Conservation (phyloP, 2,329 filamentous ascomycete genomes). For the Fusarium algeriense region DNA sequence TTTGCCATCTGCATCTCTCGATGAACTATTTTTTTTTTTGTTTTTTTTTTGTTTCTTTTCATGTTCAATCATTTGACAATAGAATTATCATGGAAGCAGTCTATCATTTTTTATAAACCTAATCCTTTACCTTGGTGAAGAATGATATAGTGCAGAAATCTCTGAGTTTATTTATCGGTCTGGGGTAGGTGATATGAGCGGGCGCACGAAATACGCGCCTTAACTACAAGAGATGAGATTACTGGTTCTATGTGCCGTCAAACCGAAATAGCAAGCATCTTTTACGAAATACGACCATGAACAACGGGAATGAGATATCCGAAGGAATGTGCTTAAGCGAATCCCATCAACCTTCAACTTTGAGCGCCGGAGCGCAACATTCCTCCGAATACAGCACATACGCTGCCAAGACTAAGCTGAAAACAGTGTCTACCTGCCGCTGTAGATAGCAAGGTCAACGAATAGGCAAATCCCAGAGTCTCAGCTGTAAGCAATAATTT, state of each 20-base stretch:
- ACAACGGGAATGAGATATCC: not conserved
- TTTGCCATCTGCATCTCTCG: not conserved
- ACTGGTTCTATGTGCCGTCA: not conserved
- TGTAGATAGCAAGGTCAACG: not conserved
- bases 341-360: not conserved
- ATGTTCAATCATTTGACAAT: no score
- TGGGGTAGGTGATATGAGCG: not conserved
- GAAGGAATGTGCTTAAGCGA: not conserved
- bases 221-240: not conserved
- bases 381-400: not conserved
- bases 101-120: no score
- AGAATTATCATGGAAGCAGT: no score
- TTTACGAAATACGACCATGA: not conserved
- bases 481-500: not conserved
- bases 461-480: not conserved
- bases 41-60: not conserved
- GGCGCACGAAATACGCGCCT: no score
- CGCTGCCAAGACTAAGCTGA: slow-evolving; percentile 6
- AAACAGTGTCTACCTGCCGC: slow-evolving; percentile 25
- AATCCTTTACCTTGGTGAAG: no score
- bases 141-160: no score
- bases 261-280: no score
- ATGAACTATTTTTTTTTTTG: not conserved
- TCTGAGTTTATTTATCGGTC: not conserved
- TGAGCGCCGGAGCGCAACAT: not conserved